Base-by-base conservation (phyloP, 169 alveolate genomes). In the Eimeria acervulina region DNA sequence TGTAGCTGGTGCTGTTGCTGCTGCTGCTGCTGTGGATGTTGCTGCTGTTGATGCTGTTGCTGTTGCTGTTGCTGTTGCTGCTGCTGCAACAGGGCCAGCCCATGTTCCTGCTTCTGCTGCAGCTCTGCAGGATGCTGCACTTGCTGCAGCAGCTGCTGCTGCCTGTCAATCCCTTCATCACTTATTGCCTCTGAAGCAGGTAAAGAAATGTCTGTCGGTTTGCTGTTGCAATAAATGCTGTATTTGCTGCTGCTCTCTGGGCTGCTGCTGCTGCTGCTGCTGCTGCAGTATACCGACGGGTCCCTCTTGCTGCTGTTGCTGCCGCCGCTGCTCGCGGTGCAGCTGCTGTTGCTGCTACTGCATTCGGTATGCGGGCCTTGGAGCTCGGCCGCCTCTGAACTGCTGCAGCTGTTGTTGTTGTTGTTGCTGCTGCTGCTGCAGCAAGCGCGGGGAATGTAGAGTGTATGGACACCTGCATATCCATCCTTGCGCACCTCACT, bases 141-240 rank as follows among this genome's bases (percentile, higher is more conserved):
- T n/a, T n/a, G 19, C 76, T 63, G 76, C 76, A 26, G 76, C 76
- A 26, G 76, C 76, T 63, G 42, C 81, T 70, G 81, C 36, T n/a
- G 42, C 26, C n/a, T 23, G 17, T 70, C 42, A 6, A 15, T 28
- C 15, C 42, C 10, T 0, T 70, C 81, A 12, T 28, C 59, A 51
- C 15, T 51, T 10, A 12, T 70, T 36, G 38, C 2, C 17, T 36
- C 81, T 13, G 42, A 28, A 70, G 0, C 10, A 7, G 42, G 44
- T 12, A 2, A 42, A 12, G 19, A 33, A 28, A n/a, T 28, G 15
- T 70, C 81, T 33, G 81, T 36, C n/a, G 38, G 51, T 13, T 33
- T 70, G 51, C n/a, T 13, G 51, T 28, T 36, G 51, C 81, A 1
- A 42, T 8, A 26, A 4, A 0, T 70, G 44, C 81, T 28, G 81